A percentile compares a stretch with the other conserved stretches of the same genome.
phyloP scores from a whole-genome alignment of 139 green algal genomes.

The Picochlorum sp. region DNA sequence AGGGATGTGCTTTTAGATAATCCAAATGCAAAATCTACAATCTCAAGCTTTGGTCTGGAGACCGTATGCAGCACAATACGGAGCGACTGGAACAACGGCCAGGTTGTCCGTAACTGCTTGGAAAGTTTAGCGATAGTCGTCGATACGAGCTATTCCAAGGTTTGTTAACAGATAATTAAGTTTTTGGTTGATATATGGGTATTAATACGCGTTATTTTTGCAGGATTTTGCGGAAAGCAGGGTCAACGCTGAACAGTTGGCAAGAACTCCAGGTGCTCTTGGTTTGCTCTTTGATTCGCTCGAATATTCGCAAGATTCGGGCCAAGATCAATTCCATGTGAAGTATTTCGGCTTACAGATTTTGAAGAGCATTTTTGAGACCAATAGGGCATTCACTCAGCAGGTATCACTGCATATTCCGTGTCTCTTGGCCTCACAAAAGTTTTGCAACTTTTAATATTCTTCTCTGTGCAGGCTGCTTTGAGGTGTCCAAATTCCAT shows the following conservation, averaged over 20 bases:
- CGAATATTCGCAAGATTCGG: constrained; percentile 40
- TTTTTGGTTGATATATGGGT: not conserved
- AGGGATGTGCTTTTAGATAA: constrained; percentile 51
- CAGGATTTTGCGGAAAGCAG: constrained; percentile 20
- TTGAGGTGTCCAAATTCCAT: not conserved
- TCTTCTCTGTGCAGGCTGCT: not conserved
- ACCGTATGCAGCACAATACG: constrained; percentile 54
- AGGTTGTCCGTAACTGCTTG: constrained; percentile 65
- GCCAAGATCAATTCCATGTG: constrained; percentile 74
- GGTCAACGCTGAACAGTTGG: constrained; percentile 75
- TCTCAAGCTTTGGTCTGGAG: constrained; percentile 69
- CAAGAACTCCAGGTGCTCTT: constrained; percentile 44
- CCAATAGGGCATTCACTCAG: constrained; percentile 8
- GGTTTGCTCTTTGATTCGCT: constrained; percentile 64
- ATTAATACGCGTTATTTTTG: not conserved
- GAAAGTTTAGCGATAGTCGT: constrained; percentile 53
- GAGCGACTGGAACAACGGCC: constrained; percentile 69
- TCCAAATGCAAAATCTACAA: constrained; percentile 46
- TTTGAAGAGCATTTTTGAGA: constrained; percentile 53
- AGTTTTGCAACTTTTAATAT: too few relatives aligned
- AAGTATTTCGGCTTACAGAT: constrained; percentile 79
- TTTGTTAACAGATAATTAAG: not conserved
- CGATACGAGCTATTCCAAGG: not conserved
- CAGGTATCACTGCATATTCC: not conserved
- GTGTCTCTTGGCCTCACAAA: not conserved